Evolutionary conservation across 495 filamentous ascomycete genomes (phyloP).

Genomic region (Trichoderma asperelloides): DNA sequence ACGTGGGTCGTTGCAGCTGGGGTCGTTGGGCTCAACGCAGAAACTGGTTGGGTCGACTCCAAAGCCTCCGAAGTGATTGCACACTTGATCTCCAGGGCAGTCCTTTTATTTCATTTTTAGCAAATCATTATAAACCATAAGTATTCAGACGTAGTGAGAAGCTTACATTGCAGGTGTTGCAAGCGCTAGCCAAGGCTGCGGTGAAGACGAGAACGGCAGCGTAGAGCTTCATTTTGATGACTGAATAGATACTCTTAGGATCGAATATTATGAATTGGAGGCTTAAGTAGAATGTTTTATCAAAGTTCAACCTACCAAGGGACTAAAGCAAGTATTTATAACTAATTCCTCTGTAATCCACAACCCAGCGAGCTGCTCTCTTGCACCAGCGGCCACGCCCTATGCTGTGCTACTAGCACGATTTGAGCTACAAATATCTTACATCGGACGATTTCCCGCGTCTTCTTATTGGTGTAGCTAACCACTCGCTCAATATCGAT

Average conservation of each 20-base stretch:
- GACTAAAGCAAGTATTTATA: neutral
- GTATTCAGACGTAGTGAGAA: neutral
- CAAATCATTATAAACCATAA: neutral
- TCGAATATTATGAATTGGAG: neutral
- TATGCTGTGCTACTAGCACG: neutral
- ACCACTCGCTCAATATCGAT: neutral
- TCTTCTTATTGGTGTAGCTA: neutral
- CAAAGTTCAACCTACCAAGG: neutral
- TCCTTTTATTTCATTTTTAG: neutral
- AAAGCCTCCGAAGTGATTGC: constrained; percentile 1
- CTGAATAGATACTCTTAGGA: neutral
- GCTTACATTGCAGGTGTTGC: neutral
- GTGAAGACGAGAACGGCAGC: neutral
- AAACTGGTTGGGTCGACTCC: neutral
- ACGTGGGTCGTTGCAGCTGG: constrained; percentile 3
- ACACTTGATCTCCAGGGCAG: neutral
- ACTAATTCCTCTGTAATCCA: no score
- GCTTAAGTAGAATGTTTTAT: neutral
- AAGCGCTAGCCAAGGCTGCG: neutral
- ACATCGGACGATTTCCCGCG: neutral
- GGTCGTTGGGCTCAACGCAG: constrained; percentile 5
- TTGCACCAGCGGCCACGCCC: neutral
- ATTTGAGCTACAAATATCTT: neutral
- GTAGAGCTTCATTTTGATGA: neutral
- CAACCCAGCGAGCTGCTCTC: neutral